These are phyloP conservation scores for Coemansia pectinata DNA, from an alignment of 192 early-diverging fungal species.

Conservation along the genomic window DNA sequence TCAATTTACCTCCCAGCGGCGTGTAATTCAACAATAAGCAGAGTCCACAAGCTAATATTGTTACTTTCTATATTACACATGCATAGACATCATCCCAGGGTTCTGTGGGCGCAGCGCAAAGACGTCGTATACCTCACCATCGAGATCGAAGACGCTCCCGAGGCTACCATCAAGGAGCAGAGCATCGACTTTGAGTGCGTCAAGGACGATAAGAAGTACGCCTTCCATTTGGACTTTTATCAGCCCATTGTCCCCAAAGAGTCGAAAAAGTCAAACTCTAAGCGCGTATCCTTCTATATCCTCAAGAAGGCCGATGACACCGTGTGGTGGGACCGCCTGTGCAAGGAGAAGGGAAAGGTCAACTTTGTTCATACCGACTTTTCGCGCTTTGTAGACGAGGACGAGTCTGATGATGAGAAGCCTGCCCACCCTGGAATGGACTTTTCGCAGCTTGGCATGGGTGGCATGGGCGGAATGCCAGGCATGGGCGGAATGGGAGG, in stretches of 20 bases:
- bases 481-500: too few species aligned
- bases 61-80: neutral
- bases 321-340: conserved; percentile 83
- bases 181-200: conserved; percentile 64
- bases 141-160: conserved; percentile 68
- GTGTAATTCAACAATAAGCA: neutral
- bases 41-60: neutral
- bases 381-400: conserved; percentile 86
- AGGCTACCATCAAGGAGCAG: conserved; percentile 26
- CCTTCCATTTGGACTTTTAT: conserved; percentile 72
- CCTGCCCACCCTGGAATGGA: conserved; percentile 61
- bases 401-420: conserved; percentile 83
- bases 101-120: conserved; percentile 90
- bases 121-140: conserved; percentile 84
- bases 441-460: conserved; percentile 60
- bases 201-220: conserved; percentile 67
- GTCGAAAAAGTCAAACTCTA: conserved; percentile 62
- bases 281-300: conserved; percentile 63
- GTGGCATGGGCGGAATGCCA: conserved; percentile 32
- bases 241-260: conserved; percentile 70
- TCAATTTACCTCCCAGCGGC: neutral
- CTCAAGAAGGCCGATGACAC: conserved; percentile 72
- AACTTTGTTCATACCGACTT: conserved; percentile 92
- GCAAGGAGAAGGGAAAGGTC: conserved; percentile 63
- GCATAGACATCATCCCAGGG: conserved; percentile 59